A percentile compares a stretch with the other conserved stretches of the same genome.
Conservation (phyloP, 495 filamentous ascomycete genomes). For the Hypomontagnella submonticulosa region DNA sequence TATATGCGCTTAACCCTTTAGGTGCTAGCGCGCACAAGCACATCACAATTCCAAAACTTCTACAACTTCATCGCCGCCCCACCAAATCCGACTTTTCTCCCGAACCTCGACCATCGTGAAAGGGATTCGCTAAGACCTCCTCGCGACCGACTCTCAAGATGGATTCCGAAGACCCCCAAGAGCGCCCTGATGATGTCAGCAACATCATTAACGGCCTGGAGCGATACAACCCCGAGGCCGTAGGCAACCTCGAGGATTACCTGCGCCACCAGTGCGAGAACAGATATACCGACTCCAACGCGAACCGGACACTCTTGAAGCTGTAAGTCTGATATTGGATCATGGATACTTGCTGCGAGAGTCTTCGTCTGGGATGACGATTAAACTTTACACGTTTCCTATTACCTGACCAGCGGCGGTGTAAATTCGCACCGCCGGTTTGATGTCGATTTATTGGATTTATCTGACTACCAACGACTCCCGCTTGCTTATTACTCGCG, state of each 20-base stretch:
- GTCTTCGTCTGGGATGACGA: conserved; percentile 68
- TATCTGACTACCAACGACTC: conserved; percentile 66
- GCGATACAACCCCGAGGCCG: conserved; percentile 98
- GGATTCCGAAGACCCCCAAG: conserved; percentile 66
- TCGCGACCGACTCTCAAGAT: conserved; percentile 54
- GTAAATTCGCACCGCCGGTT: conserved; percentile 56
- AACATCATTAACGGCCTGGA: conserved; percentile 94
- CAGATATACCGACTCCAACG: conserved; percentile 92
- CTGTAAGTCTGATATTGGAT: conserved; percentile 73
- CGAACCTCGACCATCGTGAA: conserved; percentile 42
- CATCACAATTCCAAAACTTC: conserved; percentile 44
- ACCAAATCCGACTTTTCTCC: conserved; percentile 38
- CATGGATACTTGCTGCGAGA: conserved; percentile 4
- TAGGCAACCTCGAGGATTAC: conserved; percentile 92
- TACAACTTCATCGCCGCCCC: conserved; percentile 31
- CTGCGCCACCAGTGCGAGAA: conserved; percentile 94
- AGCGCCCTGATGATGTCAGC: conserved; percentile 89
- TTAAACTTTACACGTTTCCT: conserved; percentile 89
- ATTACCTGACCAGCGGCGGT: conserved; percentile 82
- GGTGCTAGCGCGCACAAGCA: conserved; percentile 35
- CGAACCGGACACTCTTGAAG: conserved; percentile 95
- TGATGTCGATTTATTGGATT: conserved; percentile 70
- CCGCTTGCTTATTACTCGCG: conserved; percentile 10
- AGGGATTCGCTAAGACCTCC: conserved; percentile 25
- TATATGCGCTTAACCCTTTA: conserved; percentile 8